Evolutionary conservation across 176 grass and related monocot species (phyloP).

Genomic region (Chrysopogon serrulatus): DNA sequence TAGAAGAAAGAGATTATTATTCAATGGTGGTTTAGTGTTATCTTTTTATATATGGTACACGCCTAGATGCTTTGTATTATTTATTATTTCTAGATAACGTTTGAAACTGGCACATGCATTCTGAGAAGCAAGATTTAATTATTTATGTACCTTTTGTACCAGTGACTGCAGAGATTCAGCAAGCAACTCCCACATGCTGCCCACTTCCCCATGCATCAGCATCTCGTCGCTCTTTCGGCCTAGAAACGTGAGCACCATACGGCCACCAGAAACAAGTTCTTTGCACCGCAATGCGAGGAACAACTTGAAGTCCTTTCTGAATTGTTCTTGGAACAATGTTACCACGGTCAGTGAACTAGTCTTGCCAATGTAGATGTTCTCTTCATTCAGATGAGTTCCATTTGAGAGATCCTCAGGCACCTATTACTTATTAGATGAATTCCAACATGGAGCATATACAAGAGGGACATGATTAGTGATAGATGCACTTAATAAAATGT

Average conservation of each 20-base stretch:
- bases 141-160: slow-evolving; percentile 30
- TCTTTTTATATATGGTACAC: too few species aligned
- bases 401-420: background rate
- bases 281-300: slow-evolving; percentile 36
- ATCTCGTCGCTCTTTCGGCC: slow-evolving; percentile 18
- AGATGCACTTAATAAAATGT: background rate
- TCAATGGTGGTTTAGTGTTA: too few species aligned
- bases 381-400: background rate
- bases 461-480: background rate
- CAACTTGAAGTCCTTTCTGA: too few species aligned
- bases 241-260: slow-evolving; percentile 35
- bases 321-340: too few species aligned
- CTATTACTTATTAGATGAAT: background rate
- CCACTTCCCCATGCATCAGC: background rate
- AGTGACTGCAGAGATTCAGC: slow-evolving; percentile 2
- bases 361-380: background rate
- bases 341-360: too few species aligned
- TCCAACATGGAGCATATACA: background rate
- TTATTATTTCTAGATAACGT: too few species aligned
- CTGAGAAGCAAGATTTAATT: background rate
- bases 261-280: slow-evolving; percentile 22
- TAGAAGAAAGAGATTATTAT: background rate
- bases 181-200: slow-evolving; percentile 10
- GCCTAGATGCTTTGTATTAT: too few species aligned
- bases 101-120: too few species aligned